These are phyloP conservation scores for Termitomyces sp. DNA, from an alignment of 768 basidiomycete genomes.

Conservation along the genomic window DNA sequence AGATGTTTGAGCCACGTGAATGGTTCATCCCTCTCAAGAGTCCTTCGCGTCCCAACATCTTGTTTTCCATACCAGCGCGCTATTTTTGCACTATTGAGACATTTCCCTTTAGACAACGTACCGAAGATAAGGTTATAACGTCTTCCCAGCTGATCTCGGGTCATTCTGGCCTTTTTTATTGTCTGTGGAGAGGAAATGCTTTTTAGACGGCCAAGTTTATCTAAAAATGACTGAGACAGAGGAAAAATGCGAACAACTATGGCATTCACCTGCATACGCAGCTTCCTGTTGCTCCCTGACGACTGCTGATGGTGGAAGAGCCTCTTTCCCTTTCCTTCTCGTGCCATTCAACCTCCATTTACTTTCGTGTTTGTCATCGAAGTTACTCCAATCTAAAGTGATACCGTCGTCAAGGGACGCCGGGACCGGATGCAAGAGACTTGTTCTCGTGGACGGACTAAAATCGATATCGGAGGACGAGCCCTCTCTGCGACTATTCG, in stretches of 20 bases:
- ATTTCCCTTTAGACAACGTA: constrained; percentile 25
- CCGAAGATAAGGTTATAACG: constrained; percentile 55
- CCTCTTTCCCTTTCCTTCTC: constrained; percentile 57
- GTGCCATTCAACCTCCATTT: constrained; percentile 57
- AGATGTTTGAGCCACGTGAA: constrained; percentile 71
- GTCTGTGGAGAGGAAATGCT: constrained; percentile 47
- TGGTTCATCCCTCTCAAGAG: constrained; percentile 62
- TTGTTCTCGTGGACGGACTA: constrained; percentile 53
- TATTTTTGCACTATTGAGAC: constrained; percentile 44
- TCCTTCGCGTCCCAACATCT: constrained; percentile 38
- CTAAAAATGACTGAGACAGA: constrained; percentile 26
- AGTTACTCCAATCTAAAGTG: constrained; percentile 73
- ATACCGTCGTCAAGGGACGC: constrained; percentile 62
- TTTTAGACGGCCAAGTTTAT: constrained; percentile 53
- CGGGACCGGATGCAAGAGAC: constrained; percentile 57
- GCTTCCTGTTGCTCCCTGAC: constrained; percentile 57
- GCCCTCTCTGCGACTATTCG: constrained; percentile 22
- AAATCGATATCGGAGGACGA: constrained; percentile 58
- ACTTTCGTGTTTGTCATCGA: constrained; percentile 50
- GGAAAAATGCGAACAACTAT: not conserved
- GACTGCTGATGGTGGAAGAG: constrained; percentile 33
- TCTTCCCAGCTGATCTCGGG: constrained; percentile 58
- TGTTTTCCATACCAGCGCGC: constrained; percentile 59
- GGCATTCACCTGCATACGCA: constrained; percentile 47
- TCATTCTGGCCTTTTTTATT: constrained; percentile 58